Evolutionary conservation across 169 alveolate species (phyloP).

Genomic region (Plasmodium vinckei): DNA sequence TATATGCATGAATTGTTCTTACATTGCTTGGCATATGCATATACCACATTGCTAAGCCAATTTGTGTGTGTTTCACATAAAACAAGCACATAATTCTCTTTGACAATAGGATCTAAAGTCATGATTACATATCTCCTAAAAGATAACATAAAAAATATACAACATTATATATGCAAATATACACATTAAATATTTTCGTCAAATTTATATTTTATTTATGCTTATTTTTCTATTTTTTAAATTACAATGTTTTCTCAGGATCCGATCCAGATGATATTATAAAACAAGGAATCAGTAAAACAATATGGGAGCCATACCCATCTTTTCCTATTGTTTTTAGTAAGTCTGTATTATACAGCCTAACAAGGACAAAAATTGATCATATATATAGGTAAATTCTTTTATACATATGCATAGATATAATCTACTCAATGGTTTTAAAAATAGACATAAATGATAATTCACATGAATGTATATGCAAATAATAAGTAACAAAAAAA

Average conservation of each 20-base stretch:
- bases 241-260: conserved; percentile 72
- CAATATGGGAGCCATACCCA: conserved; percentile 69
- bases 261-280: conserved; percentile 58
- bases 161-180: not conserved
- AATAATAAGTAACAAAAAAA: not conserved
- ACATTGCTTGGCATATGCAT: conserved; percentile 73
- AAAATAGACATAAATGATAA: too few relatives aligned
- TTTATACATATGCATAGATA: too few relatives aligned
- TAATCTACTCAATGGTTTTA: too few relatives aligned
- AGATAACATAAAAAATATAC: not conserved
- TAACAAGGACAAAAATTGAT: not conserved
- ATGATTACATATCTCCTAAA: conserved; percentile 59
- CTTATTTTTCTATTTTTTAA: not conserved
- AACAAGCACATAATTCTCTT: conserved; percentile 50
- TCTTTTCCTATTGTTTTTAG: conserved; percentile 60
- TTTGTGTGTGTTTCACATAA: conserved; percentile 65
- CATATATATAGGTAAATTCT: not conserved
- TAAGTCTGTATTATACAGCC: conserved; percentile 58
- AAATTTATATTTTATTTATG: too few relatives aligned
- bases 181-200: too few relatives aligned
- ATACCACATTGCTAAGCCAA: conserved; percentile 60
- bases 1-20: not conserved
- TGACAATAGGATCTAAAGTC: conserved; percentile 66
- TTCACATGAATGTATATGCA: not conserved
- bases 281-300: conserved; percentile 61